Evolutionary conservation across 2,329 filamentous ascomycete species (phyloP), one percentile per base, ranked within the genome.

Genomic region (Pyrenophora tritici-repentis): DNA sequence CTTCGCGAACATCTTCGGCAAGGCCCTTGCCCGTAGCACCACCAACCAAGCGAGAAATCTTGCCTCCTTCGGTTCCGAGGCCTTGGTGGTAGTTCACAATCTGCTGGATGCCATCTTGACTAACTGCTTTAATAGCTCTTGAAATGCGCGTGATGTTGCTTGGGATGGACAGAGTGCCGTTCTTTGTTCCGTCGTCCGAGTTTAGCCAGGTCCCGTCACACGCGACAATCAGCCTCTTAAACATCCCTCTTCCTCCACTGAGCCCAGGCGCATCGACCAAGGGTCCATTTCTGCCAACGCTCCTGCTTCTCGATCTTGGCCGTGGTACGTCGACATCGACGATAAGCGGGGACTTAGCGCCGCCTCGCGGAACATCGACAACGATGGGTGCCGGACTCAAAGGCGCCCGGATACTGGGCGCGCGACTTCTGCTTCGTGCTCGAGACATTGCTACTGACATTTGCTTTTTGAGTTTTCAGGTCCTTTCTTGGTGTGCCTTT

Each of bases 1-100:
- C 76, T 63, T 79, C 75, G 10, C 78, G 70, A 3, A 81, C 75
- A 39, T 78, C 77, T 29, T 80, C 77, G 3, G 68, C 67, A 8
- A 81, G 67, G 4, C 79, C 78, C 56, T 75, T 73, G n/a, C 76
- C 77, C 5, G 71, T 76, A 13, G 73, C 64, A 13, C 77, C 72
- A 29, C 72, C 67, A 32, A 76, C 57, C 31, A 80, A 43, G 41
- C 73, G 73, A 50, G 76, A 75, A 20, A 79, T 53, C 3, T 75
- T 62, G 4, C 75, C 73, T 9, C 78, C 78, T 29, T 72, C 69
- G 3, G 73, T 74, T 3, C 78, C 79, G 3, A 81, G 71, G 7
- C 79, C 79, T 42, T 72, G 75, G 40, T 80, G 78, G 58, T 82
- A 82, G 57, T 79, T 79, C 4, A 79, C 76, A 22, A 82, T 73